A percentile compares a stretch with the other conserved stretches of the same genome.
phyloP scores from a whole-genome alignment of 352 stramenopile genomes.

The Pythium phragmiticola region DNA sequence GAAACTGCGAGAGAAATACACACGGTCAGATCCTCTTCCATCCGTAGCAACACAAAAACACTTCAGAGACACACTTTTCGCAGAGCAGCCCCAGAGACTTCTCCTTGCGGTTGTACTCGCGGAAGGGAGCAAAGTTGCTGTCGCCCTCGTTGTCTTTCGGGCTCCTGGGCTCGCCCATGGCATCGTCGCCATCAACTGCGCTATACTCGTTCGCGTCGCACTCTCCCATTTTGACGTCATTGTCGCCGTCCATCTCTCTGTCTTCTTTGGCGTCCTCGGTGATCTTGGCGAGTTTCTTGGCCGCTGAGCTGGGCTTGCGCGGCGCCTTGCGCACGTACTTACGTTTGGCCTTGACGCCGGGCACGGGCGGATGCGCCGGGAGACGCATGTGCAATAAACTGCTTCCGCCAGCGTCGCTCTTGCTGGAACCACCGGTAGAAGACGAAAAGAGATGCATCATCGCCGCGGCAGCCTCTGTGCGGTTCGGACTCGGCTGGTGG shows the following conservation, averaged over 20 bases:
- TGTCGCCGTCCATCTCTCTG: conserved; percentile 5
- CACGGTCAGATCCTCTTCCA: neutral
- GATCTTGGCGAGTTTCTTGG: conserved; percentile 51
- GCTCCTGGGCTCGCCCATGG: conserved; percentile 18
- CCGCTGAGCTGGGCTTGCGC: conserved; percentile 30
- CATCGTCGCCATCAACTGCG: conserved; percentile 15
- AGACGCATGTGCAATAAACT: conserved; percentile 12
- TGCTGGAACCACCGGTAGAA: conserved; percentile 16
- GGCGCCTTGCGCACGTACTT: conserved; percentile 59
- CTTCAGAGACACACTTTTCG: conserved; percentile 65
- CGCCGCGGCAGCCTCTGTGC: conserved; percentile 68
- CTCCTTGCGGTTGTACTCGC: conserved; percentile 88
- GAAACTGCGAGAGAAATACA: conserved; percentile 42
- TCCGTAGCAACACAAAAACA: neutral
- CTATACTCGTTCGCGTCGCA: neutral
- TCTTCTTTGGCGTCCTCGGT: conserved; percentile 22
- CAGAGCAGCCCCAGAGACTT: conserved; percentile 83
- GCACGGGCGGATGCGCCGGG: conserved; percentile 21
- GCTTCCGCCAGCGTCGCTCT: conserved; percentile 21
- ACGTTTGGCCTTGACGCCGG: conserved; percentile 47
- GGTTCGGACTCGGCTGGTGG: conserved; percentile 72
- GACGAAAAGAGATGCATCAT: conserved; percentile 80
- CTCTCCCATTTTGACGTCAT: conserved; percentile 4
- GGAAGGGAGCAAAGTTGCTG: conserved; percentile 60
- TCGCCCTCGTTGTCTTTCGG: conserved; percentile 24